Base-by-base conservation (phyloP, 2,329 filamentous ascomycete genomes). In the Ceratocystis cacaofunesta region DNA sequence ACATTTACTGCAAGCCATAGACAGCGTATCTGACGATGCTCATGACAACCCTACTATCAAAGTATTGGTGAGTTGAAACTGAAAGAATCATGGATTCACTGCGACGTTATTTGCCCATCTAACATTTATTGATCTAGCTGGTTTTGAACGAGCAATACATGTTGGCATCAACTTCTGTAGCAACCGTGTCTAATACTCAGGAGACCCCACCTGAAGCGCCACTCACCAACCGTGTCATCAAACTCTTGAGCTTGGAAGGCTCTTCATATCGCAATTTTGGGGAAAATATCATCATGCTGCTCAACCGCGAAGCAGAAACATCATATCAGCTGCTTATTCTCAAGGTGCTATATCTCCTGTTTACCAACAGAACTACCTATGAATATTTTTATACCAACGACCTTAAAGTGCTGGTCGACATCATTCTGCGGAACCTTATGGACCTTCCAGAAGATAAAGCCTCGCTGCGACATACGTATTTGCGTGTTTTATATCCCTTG, bases 311-410 rank as follows among this genome's bases (percentile, higher is more conserved):
- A 78, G 90, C 88, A 8, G 92, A 97, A 75, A 95, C 94, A 0
- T 92, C 91, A 1, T 82, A 96, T 46, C 95, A 99, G 75, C 81
- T 99, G 30, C 82, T 99, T n/a, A 97, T 97, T 67, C 80, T 99
- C 52, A 99, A 99, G 76, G 83, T 96, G 3, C 80, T 99, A 32
- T 99, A 97, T 75, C 84, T 99, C 44, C 82, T 99, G 8, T 99
- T 99, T 76, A 96, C 92, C 3, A 97, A 90, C 8, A 85, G 85
- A 66, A 84, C 88, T 17, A 99, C 94, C 0, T 90, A 94, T 74
- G 94, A 99, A 76, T 99, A 97, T 75, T 99, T 99, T 73, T 99
- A 97, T 75, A 96, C 91, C 32, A 99, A 99, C 73, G 94, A 99
- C 72, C 80, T 99, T 36, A 89, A 90, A 67, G 94, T 99, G 3